Percentiles rank a stretch among this genome's conserved stretches.
phyloP scores from a whole-genome alignment of 2,329 filamentous ascomycete genomes.

The Fusarium fujikuroi region DNA sequence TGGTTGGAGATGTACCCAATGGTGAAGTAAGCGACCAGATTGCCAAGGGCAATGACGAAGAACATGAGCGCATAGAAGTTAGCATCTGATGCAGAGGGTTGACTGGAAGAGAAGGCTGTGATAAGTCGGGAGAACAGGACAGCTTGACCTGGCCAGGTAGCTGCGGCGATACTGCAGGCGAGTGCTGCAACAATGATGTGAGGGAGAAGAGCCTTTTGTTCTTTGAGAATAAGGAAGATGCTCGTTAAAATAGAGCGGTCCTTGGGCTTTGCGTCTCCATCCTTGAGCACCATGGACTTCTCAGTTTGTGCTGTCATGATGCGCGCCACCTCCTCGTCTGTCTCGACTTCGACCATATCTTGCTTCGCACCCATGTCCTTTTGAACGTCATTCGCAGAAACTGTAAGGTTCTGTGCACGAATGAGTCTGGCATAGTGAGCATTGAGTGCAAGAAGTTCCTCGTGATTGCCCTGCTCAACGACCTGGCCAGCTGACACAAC shows the following conservation, averaged over 20 bases:
- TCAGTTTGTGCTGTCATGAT: conserved; percentile 14
- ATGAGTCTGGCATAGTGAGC: conserved; percentile 38
- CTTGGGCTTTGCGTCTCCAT: background rate
- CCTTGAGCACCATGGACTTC: background rate
- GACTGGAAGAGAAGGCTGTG: conserved; percentile 37
- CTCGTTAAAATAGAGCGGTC: conserved; percentile 15
- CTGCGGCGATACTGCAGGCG: conserved; percentile 33
- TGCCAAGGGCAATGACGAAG: conserved; percentile 42
- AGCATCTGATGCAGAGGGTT: conserved; percentile 16
- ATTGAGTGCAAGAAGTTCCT: conserved; percentile 17
- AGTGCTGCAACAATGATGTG: background rate
- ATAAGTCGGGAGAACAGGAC: conserved; percentile 48
- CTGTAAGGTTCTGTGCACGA: conserved; percentile 29
- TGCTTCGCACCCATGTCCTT: background rate
- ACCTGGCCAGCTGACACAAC: conserved; percentile 37
- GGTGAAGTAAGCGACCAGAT: conserved; percentile 35
- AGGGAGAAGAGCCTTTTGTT: conserved; percentile 22
- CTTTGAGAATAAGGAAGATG: conserved; percentile 23
- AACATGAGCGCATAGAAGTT: conserved; percentile 54
- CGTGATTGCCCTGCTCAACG: conserved; percentile 39
- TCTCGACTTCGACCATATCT: background rate
- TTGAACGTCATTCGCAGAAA: background rate
- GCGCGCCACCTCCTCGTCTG: background rate
- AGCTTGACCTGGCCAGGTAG: conserved; percentile 47
- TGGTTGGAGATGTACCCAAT: conserved; percentile 33